Evolutionary conservation across 2,329 filamentous ascomycete species (phyloP), one percentile per base, ranked within the genome.

Genomic region (Thielaviopsis populi): DNA sequence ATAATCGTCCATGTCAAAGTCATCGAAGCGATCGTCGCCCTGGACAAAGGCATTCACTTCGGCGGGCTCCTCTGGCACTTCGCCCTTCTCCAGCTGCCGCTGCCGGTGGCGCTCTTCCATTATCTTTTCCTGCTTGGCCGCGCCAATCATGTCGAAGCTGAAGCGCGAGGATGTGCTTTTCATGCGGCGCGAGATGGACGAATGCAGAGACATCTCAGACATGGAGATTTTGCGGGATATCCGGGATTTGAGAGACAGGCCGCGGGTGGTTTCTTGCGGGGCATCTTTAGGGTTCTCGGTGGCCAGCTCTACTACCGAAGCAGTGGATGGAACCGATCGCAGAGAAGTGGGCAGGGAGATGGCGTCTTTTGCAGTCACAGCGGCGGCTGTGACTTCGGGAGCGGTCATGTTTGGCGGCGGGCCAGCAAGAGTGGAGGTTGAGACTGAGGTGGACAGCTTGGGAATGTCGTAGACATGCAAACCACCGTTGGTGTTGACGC

Each of bases 141-240:
- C 83, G 4, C 85, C 86, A 17, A 85, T 81, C 78, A 91, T 88
- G 69, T 91, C 88, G 69, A 92, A 92, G 69, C 88, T 91, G 70
- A 92, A 91, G 15, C 88, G 79, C 0, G 87, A 90, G 0, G 88
- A 88, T 11, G 85, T 88, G 71, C 87, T 91, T 73, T 85, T 86
- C 83, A 86, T 86, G 67, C 86, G 83, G 66, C 75, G 80, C 1
- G 83, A 83, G 41, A 85, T 66, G 0, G 79, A 77, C 6, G 79
- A 80, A 63, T 75, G 77, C 8, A 71, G 71, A 0, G 80, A 81
- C 13, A 75, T 70, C 3, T 76, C 77, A 0, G 80, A 79, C 0
- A 78, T 66, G n/a, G 80, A 84, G 2, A 77, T 70, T 63, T 82
- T 80, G 43, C 80, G 77, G 0, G 83, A 82, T 73, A 76, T 74